Evolutionary conservation across 345 rosid species (phyloP).

Genomic region (Populus alba): DNA sequence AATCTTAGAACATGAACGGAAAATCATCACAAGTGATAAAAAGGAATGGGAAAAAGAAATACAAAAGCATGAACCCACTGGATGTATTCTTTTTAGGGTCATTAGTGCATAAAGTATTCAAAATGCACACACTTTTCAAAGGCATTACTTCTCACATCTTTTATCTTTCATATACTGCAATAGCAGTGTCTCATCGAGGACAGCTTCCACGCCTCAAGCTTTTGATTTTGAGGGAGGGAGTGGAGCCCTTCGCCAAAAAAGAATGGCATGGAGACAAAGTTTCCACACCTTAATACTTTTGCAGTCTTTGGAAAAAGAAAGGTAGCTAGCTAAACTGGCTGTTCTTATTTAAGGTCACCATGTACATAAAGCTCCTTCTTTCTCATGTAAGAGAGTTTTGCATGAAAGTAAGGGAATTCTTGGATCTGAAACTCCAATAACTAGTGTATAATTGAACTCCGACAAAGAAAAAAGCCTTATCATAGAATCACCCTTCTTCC

Average conservation of each 20-base stretch:
- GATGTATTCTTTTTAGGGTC: constrained; percentile 52
- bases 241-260: neutral
- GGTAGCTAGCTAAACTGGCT: neutral
- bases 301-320: constrained; percentile 40
- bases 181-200: constrained; percentile 23
- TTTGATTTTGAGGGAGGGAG: constrained; percentile 1
- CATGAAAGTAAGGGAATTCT: constrained; percentile 68
- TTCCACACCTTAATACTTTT: constrained; percentile 43
- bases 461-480: constrained; percentile 7
- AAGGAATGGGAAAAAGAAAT: constrained; percentile 6
- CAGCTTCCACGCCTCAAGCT: constrained; percentile 35
- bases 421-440: constrained; percentile 54
- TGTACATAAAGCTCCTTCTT: constrained; percentile 30
- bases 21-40: constrained; percentile 20
- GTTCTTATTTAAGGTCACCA: neutral
- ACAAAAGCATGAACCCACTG: constrained; percentile 23
- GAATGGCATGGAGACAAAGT: constrained; percentile 54
- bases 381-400: constrained; percentile 21
- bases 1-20: constrained; percentile 19
- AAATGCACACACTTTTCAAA: constrained; percentile 36
- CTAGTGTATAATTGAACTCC: constrained; percentile 41
- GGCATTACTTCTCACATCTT: constrained; percentile 26
- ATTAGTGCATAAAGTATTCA: constrained; percentile 34
- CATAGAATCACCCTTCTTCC: constrained; percentile 1
- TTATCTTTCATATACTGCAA: constrained; percentile 24